These are phyloP conservation scores for Lactarius vividus DNA, from an alignment of 768 basidiomycete genomes.

Conservation along the genomic window DNA sequence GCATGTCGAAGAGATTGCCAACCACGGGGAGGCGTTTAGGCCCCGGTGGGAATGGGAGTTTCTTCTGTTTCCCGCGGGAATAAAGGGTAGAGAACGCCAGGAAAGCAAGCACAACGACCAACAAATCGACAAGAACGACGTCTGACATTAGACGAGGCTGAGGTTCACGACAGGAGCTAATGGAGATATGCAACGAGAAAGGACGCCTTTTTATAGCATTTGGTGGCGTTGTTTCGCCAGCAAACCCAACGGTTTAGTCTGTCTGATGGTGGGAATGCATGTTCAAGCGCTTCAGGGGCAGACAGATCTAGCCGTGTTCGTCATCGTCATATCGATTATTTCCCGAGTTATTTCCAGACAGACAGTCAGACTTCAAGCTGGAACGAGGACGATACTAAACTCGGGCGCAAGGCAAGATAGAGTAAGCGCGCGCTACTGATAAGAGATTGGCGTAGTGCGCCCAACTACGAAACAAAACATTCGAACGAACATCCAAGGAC, in stretches of 20 bases:
- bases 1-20: slow-evolving; percentile 29
- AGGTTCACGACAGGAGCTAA: background rate
- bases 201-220: slow-evolving; percentile 1
- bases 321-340: background rate
- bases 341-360: too few species aligned
- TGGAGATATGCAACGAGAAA: background rate
- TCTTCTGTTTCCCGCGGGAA: slow-evolving; percentile 4
- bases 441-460: background rate
- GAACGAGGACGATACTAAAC: background rate
- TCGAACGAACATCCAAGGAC: background rate
- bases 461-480: background rate
- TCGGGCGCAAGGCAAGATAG: background rate
- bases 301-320: background rate
- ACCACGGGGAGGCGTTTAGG: slow-evolving; percentile 28
- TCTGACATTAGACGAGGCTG: background rate
- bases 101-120: background rate
- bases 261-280: background rate
- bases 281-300: background rate
- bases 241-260: background rate
- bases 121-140: slow-evolving; percentile 1
- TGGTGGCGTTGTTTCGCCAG: background rate
- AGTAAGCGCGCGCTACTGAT: background rate
- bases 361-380: too few species aligned
- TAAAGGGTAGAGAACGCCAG: background rate
- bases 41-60: slow-evolving; percentile 17